Conservation (phyloP, 1,284 basidiomycete species). For the Caloboletus inedulis region DNA sequence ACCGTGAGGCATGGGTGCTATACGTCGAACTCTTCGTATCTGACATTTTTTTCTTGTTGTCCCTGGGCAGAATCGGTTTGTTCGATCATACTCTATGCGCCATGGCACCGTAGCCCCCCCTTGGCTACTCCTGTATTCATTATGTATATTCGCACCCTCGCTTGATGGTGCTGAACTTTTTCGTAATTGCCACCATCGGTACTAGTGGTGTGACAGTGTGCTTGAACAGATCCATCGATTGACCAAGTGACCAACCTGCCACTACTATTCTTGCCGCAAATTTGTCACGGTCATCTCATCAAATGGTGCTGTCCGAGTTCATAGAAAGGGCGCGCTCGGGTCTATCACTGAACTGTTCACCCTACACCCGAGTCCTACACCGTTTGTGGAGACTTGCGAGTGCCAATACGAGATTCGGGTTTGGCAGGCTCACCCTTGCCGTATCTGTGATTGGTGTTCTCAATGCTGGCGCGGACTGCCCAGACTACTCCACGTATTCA, state of each 20-base stretch:
- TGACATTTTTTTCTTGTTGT: slow-evolving; percentile 9
- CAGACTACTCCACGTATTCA: slow-evolving; percentile 62
- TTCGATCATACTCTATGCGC: slow-evolving; percentile 12
- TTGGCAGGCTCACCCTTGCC: slow-evolving; percentile 11
- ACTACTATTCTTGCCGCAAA: background rate
- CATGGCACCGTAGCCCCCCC: background rate
- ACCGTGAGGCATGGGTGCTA: background rate
- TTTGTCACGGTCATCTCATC: background rate
- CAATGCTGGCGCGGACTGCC: slow-evolving; percentile 46
- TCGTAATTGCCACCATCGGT: background rate
- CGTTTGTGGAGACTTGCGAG: slow-evolving; percentile 5
- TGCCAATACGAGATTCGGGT: background rate
- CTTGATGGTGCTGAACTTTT: background rate
- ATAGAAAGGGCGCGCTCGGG: background rate
- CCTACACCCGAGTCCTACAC: background rate
- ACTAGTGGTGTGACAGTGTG: background rate
- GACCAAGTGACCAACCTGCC: too few species aligned
- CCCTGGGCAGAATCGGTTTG: slow-evolving; percentile 1
- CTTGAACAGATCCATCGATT: background rate
- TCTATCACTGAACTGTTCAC: slow-evolving; percentile 3
- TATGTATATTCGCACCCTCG: background rate
- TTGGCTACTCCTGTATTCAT: slow-evolving; percentile 14
- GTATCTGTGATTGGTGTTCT: slow-evolving; percentile 27
- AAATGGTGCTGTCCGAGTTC: slow-evolving; percentile 14
- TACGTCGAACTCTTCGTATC: background rate